Conservation (phyloP, 2,329 filamentous ascomycete genomes). For the Alternaria sp. region DNA sequence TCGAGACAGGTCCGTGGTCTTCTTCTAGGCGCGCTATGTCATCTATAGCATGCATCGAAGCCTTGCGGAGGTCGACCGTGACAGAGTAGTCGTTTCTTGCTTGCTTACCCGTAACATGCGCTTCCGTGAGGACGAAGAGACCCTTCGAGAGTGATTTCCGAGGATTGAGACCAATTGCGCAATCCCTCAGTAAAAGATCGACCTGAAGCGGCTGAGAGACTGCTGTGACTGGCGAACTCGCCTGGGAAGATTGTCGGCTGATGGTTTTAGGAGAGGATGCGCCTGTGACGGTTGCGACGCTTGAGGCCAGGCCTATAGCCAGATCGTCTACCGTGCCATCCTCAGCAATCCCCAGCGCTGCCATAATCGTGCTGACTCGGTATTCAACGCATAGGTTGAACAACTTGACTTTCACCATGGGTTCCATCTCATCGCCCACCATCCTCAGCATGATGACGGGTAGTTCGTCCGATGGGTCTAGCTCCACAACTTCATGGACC, state of each 20-base stretch:
- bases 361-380: conserved; percentile 81
- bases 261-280: conserved; percentile 59
- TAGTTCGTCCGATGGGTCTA: conserved; percentile 49
- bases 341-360: conserved; percentile 73
- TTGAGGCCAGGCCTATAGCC: conserved; percentile 76
- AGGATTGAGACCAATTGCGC: conserved; percentile 83
- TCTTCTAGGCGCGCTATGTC: conserved; percentile 61
- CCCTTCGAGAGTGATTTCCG: conserved; percentile 76
- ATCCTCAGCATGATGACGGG: conserved; percentile 86
- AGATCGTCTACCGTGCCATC: conserved; percentile 70
- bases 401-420: conserved; percentile 84
- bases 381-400: conserved; percentile 89
- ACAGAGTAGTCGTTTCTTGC: conserved; percentile 70
- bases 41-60: conserved; percentile 83
- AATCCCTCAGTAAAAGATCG: conserved; percentile 80
- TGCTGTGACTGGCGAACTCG: conserved; percentile 25
- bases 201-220: conserved; percentile 60
- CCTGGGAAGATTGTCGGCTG: conserved; percentile 38
- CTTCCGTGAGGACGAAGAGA: conserved; percentile 78
- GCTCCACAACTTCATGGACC: conserved; percentile 64
- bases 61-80: conserved; percentile 74
- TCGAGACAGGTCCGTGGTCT: conserved; percentile 15
- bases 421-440: conserved; percentile 93
- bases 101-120: conserved; percentile 71
- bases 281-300: conserved; percentile 77